Evolutionary conservation across 2,329 filamentous ascomycete genomes (phyloP), one percentile per base, ranked within the genome.

Genomic region (Colletotrichum lini): DNA sequence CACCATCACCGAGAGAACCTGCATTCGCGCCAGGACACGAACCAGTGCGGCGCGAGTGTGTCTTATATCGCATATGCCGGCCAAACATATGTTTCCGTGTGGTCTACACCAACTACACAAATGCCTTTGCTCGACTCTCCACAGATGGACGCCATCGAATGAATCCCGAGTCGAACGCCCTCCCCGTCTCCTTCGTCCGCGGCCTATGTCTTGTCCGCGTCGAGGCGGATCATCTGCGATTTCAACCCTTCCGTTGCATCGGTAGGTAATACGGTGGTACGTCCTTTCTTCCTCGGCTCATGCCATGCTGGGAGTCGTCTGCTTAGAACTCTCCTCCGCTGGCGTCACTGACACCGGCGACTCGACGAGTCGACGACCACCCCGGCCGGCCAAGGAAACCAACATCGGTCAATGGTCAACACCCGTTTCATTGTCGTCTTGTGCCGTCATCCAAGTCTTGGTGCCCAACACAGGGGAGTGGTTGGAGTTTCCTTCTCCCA

Each of bases 201-300:
- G 61, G 67, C 40, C 35, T 59, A 47, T 45, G 45, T 56, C 67
- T 64, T 65, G 66, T 64, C 66, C 62, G 62, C 40, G 9, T 62
- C 44, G 21, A 58, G 26, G 59, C 59, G 65, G 50, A 64, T 30
- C 59, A 64, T 38, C 35, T 38, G 35, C 35, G 35, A 59, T n/a
- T 58, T 13, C 44, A 62, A 61, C 35, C 35, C 35, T 38, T n/a
- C 42, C 23, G 15, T 23, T 38, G 16, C 35, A 54, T 10, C 35
- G 35, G 35, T 38, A 38, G 35, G 35, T 38, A 38, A 38, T 38
- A 38, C 35, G 35, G 35, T 16, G 35, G 35, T 16, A 44, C 40
- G 40, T 16, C 53, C 53, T 38, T 56, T 38, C 30, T 56, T 30
- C 35, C 53, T 21, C 53, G 4, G 30, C n/a, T 10, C 12, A 54